A percentile compares a stretch with the other conserved stretches of the same genome.
phyloP scores from a whole-genome alignment of 129 eudicot genomes.

The Saussurea involucrata region DNA sequence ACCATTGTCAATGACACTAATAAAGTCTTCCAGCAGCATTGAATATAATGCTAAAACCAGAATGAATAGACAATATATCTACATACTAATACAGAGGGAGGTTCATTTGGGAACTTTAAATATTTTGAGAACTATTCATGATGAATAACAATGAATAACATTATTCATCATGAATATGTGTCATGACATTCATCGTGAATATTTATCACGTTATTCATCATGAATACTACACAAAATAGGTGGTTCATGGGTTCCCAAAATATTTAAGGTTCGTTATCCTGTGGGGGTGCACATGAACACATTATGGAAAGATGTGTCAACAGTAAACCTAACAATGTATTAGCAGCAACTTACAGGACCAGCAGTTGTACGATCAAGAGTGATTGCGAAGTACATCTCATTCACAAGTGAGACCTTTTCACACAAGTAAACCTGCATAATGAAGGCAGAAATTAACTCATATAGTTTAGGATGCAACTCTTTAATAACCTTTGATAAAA shows the following conservation, averaged over 20 bases:
- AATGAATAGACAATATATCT: not conserved
- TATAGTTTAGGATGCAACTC: not conserved
- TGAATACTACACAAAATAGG: not conserved
- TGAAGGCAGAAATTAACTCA: not conserved
- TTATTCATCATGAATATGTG: not conserved
- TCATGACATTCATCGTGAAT: not conserved
- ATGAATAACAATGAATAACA: not conserved
- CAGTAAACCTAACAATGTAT: not conserved
- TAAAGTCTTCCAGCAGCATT: not conserved
- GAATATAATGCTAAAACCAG: not conserved
- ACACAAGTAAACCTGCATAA: constrained; percentile 77
- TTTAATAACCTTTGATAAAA: not conserved
- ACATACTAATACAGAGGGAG: not conserved
- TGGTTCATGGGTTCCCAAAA: not conserved
- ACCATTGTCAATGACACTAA: not conserved
- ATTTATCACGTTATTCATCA: not conserved
- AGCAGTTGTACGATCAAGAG: constrained; percentile 91
- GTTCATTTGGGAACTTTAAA: not conserved
- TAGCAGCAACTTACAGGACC: constrained; percentile 78
- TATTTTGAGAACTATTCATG: not conserved
- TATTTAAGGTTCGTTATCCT: not conserved
- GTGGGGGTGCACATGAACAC: not conserved
- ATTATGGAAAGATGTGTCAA: not conserved
- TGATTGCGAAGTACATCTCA: constrained; percentile 98
- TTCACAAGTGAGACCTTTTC: constrained; percentile 89